Base-by-base conservation (phyloP, 2,329 filamentous ascomycete genomes). In the Cladophialophora exuberans region DNA sequence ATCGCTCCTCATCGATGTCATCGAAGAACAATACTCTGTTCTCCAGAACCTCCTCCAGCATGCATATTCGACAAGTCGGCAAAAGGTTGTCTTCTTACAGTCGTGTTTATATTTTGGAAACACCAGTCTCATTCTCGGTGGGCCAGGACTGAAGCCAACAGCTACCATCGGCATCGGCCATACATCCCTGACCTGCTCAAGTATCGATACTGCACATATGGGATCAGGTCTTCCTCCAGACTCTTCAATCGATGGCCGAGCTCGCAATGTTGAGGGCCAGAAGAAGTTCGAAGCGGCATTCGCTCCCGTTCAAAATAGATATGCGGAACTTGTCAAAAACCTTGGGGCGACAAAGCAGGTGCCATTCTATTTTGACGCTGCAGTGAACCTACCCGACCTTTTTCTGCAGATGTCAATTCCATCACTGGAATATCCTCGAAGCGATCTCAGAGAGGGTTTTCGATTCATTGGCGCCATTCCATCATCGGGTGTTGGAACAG, bases 381-480 rank as follows among this genome's bases (percentile, higher is more conserved):
- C 38, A 41, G 38, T 41, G 38, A 41, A 41, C 38, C 20, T 41
- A 22, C 38, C 38, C 20, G 38, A 41, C 20, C 20, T 41, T 6
- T 41, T 41, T 22, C 20, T 41, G 4, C 38, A 41, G 13, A 41
- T 41, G 38, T 41, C 38, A 11, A 22, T 41, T 9, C 38, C 38
- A 41, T 41, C 38, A 6, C 38, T 41, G 13, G 38, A 41, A n/a
- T 41, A 41, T 7, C 38, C 38, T 7, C 38, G 38, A 13, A 41
- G 38, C 20, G 38, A 41, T 25, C 38, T 41, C 18, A 41, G 38
- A 13, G 11, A 25, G 13, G 38, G 38, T 0, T 41, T 41, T n/a
- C 38, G 20, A 13, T 41, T 41, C 38, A 41, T 41, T 13, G 38
- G 38, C 25, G 38, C 38, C 18, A 41, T 41, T 23, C 38, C 38